Evolutionary conservation across 768 basidiomycete genomes (phyloP).

Genomic region (Dendrothele bispora): DNA sequence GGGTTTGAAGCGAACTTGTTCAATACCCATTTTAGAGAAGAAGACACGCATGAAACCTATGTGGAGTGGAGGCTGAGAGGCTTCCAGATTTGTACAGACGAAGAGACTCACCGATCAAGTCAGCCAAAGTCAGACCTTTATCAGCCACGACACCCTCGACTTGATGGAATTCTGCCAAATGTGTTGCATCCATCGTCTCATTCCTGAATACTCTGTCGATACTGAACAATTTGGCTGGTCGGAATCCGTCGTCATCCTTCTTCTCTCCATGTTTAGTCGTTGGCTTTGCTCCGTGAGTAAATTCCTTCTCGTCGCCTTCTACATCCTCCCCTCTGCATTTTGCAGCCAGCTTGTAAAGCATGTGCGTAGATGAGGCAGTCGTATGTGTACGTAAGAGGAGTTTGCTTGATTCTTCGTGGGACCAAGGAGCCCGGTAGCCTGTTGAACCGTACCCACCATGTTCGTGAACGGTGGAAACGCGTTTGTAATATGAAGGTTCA

Average conservation of each 20-base stretch:
- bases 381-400: conserved; percentile 96
- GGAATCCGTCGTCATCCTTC: conserved; percentile 67
- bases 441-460: conserved; percentile 88
- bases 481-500: conserved; percentile 79
- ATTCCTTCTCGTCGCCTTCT: conserved; percentile 41
- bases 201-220: conserved; percentile 99
- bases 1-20: conserved; percentile 94
- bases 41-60: conserved; percentile 98
- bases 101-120: conserved; percentile 76
- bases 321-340: conserved; percentile 64
- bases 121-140: conserved; percentile 86
- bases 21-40: conserved; percentile 97
- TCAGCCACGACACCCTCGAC: conserved; percentile 99
- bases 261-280: conserved; percentile 24
- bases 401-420: conserved; percentile 86
- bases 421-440: conserved; percentile 98
- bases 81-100: not conserved
- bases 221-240: conserved; percentile 92
- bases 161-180: conserved; percentile 98
- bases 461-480: conserved; percentile 82
- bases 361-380: conserved; percentile 89
- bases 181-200: conserved; percentile 97
- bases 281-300: conserved; percentile 35
- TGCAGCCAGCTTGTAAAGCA: conserved; percentile 93
- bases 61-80: not conserved